These are phyloP conservation scores for Neoscytalidium dimidiatum DNA, from an alignment of 2,329 filamentous ascomycete genomes.

Conservation along the genomic window DNA sequence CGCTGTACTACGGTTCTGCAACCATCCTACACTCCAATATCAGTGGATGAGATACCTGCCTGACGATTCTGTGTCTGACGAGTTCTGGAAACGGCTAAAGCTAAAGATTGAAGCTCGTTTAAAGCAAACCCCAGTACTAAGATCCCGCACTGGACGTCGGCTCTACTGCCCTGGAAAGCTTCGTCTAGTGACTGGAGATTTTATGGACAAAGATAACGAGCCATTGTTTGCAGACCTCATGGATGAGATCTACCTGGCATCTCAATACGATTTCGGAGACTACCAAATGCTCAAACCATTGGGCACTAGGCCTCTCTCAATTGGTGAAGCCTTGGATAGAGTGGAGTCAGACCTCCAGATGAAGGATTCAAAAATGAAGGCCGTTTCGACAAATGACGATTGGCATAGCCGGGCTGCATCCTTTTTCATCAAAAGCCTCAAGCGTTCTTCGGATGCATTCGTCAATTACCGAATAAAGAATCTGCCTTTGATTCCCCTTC, in stretches of 20 bases:
- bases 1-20: not conserved
- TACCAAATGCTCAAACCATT: not conserved
- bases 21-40: not conserved
- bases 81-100: not conserved
- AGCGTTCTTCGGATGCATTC: not conserved
- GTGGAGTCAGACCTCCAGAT: not conserved
- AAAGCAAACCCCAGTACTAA: not conserved
- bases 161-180: not conserved
- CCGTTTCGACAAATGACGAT: not conserved
- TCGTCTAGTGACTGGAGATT: not conserved
- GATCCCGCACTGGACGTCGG: not conserved
- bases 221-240: not conserved
- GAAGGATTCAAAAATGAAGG: not conserved
- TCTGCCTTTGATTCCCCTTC: not conserved
- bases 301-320: not conserved
- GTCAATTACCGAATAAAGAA: not conserved
- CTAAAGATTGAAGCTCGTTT: not conserved
- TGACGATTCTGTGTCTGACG: not conserved
- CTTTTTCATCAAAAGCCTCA: not conserved
- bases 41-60: constrained; percentile 5
- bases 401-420: not conserved
- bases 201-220: not conserved
- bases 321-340: not conserved
- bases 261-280: not conserved
- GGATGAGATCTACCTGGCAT: not conserved